Evolutionary conservation across 148 eudicot genomes (phyloP).

Genomic region (Vaccinium myrtillus): DNA sequence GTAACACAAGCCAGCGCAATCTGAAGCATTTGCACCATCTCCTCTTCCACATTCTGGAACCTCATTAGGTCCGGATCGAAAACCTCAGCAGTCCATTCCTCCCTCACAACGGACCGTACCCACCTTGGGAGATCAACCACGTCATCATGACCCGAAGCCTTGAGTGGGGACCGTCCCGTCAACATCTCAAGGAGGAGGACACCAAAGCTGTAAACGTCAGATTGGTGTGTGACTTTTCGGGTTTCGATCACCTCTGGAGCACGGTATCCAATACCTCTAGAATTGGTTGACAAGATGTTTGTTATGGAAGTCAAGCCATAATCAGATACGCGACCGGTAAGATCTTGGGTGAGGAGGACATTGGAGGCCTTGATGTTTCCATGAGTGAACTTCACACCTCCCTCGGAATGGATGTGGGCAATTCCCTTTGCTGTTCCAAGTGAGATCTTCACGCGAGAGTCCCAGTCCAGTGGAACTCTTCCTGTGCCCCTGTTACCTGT

Average conservation of each 20-base stretch:
- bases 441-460: constrained; percentile 60
- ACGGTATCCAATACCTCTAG: constrained; percentile 64
- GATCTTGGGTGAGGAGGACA: constrained; percentile 63
- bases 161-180: constrained; percentile 74
- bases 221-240: constrained; percentile 58
- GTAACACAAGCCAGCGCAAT: constrained; percentile 79
- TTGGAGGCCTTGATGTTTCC: constrained; percentile 92
- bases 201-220: constrained; percentile 97
- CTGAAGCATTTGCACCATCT: constrained; percentile 93
- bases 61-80: constrained; percentile 70
- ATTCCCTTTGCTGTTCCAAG: constrained; percentile 76
- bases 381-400: constrained; percentile 61
- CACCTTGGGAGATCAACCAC: constrained; percentile 86
- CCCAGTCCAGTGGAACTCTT: constrained; percentile 72
- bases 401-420: constrained; percentile 71
- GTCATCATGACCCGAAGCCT: constrained; percentile 49
- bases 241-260: constrained; percentile 81
- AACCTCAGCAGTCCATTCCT: constrained; percentile 96
- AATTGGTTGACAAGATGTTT: constrained; percentile 38
- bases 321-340: constrained; percentile 59
- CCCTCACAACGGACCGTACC: constrained; percentile 89
- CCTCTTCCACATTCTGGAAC: constrained; percentile 62
- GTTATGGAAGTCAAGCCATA: constrained; percentile 59
- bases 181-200: constrained; percentile 77
- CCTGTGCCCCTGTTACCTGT: constrained; percentile 63